These are phyloP conservation scores for Aureobasidium sp. DNA, from an alignment of 2,329 filamentous ascomycete species.

Conservation along the genomic window DNA sequence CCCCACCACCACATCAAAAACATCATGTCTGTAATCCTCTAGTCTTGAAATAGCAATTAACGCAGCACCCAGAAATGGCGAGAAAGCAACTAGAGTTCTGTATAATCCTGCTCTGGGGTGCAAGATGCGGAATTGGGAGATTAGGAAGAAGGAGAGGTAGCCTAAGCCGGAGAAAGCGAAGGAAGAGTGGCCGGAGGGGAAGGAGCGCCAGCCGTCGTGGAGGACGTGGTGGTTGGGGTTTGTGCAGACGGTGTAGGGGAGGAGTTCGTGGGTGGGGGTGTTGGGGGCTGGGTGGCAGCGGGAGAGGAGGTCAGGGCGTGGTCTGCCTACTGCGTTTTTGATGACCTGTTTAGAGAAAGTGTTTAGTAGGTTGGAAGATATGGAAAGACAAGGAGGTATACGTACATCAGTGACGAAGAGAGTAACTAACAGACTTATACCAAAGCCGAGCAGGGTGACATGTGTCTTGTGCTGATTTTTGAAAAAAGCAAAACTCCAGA, in stretches of 20 bases:
- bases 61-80: slow-evolving; percentile 47
- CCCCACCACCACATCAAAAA: slow-evolving; percentile 52
- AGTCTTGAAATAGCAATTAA: slow-evolving; percentile 53
- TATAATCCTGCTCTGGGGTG: slow-evolving; percentile 49
- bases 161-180: slow-evolving; percentile 74
- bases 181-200: slow-evolving; percentile 71
- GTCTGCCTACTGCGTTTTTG: slow-evolving; percentile 79
- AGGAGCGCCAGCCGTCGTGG: slow-evolving; percentile 77
- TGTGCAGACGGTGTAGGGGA: slow-evolving; percentile 63
- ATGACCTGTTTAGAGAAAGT: slow-evolving; percentile 40
- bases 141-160: slow-evolving; percentile 48
- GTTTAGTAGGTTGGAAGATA: neutral
- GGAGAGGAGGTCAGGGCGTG: slow-evolving; percentile 79
- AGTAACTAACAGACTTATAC: slow-evolving; percentile 65
- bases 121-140: slow-evolving; percentile 54
- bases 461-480: slow-evolving; percentile 69
- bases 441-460: slow-evolving; percentile 72
- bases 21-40: slow-evolving; percentile 56
- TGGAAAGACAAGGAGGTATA: neutral
- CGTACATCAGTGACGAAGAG: slow-evolving; percentile 68
- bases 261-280: slow-evolving; percentile 46
- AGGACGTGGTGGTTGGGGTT: slow-evolving; percentile 58
- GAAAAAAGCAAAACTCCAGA: slow-evolving; percentile 51
- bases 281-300: slow-evolving; percentile 65
- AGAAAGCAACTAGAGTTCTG: slow-evolving; percentile 44